phyloP scores from a whole-genome alignment of 768 basidiomycete species.

The Phanerochaete carnosa region DNA sequence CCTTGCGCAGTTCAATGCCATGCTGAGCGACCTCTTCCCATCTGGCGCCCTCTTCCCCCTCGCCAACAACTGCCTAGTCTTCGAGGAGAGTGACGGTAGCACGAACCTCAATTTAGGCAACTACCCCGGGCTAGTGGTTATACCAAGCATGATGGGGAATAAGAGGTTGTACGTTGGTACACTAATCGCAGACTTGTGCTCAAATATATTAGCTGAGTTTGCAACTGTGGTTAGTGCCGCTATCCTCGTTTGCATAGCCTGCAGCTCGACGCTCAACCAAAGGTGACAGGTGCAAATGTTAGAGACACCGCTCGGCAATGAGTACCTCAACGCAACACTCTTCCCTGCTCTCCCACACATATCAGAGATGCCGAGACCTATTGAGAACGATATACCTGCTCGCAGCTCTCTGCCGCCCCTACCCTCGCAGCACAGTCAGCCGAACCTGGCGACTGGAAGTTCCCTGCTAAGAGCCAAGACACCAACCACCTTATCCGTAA shows the following conservation, averaged over 20 bases:
- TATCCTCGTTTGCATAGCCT: slow-evolving; percentile 9
- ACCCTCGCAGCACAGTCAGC: slow-evolving; percentile 50
- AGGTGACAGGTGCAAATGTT: slow-evolving; percentile 62
- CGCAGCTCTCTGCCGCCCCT: slow-evolving; percentile 44
- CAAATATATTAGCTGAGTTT: slow-evolving; percentile 82
- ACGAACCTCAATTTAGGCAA: slow-evolving; percentile 55
- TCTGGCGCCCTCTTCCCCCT: slow-evolving; percentile 68
- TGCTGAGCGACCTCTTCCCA: slow-evolving; percentile 65
- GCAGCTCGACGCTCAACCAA: slow-evolving; percentile 3
- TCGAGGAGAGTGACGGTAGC: slow-evolving; percentile 63
- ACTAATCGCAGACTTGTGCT: slow-evolving; percentile 84
- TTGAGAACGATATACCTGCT: slow-evolving; percentile 41
- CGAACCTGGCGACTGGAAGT: slow-evolving; percentile 41
- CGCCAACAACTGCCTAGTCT: slow-evolving; percentile 80
- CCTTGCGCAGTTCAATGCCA: slow-evolving; percentile 62
- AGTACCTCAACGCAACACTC: slow-evolving; percentile 70
- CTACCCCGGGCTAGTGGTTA: slow-evolving; percentile 65
- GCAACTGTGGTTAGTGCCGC: slow-evolving; percentile 65
- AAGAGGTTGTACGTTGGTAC: slow-evolving; percentile 87
- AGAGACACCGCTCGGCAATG: slow-evolving; percentile 83
- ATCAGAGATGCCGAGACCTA: slow-evolving; percentile 56
- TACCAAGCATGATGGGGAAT: slow-evolving; percentile 85
- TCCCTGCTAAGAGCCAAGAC: slow-evolving; percentile 25
- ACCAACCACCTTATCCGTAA: slow-evolving; percentile 32
- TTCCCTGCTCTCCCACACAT: slow-evolving; percentile 61